Base-by-base conservation (phyloP, 345 rosid genomes). In the Euphorbia pulcherrima region DNA sequence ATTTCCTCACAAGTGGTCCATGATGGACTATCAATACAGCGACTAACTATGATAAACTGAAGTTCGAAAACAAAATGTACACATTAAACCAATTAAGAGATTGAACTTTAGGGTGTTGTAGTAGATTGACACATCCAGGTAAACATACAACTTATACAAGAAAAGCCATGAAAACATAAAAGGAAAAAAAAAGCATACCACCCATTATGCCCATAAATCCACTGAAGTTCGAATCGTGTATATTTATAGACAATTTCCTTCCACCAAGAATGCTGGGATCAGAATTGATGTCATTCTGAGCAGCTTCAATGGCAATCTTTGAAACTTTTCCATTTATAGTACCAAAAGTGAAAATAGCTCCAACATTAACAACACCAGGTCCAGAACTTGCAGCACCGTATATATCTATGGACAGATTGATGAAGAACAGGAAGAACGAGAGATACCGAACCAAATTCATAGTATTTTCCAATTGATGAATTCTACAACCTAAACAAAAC, bases 241-340 rank as follows among this genome's bases (percentile, higher is more conserved):
- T 54, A 40, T 39, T 33, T 64, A 87, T 83, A 33, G 68, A 65
- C 78, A 90, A 64, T 66, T 74, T 87, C 14, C 82, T 77, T 23
- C 93, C 91, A 30, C 88, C 81, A 40, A 90, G 96, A 69, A 87
- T 44, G 52, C 47, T 70, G 8, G 86, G 88, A 75, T 90, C 93
- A 8, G 88, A 82, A 75, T 90, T 90, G 0, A 90, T 83, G 72
- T 87, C 96, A 14, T 81, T 72, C 81, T 82, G 79, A 33, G 96
- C 96, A 75, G 96, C 93, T 77, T 81, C 65, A 76, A 86, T 81
- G 76, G 93, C 91, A 60, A 86, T 73, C 75, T 53, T 77, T 41
- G 93, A 70, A 68, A 90, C 91, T 46, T 28, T 60, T 56, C 90
- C 93, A 66, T 86, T 72, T 53, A 74, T 69, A 30, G 91, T 82